Percentiles rank a stretch among this genome's conserved stretches.
Evolutionary conservation across 2,329 filamentous ascomycete genomes (phyloP).

Genomic region (Phaeosphaeria sp.): DNA sequence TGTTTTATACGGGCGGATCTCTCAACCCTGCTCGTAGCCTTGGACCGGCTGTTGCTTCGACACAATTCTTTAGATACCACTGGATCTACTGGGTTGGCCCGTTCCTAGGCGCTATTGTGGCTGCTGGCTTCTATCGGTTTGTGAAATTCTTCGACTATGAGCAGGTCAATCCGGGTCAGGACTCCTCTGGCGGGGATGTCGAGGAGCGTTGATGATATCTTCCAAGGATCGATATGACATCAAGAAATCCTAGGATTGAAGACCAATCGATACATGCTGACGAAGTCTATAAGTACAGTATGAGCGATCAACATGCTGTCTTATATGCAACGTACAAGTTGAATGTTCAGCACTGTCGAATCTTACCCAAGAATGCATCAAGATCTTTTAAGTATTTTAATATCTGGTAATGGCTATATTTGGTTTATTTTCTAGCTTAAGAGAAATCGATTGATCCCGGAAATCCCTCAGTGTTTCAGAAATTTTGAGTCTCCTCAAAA

Average conservation of each 20-base stretch:
- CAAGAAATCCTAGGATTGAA: background rate
- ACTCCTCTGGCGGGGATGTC: constrained; percentile 16
- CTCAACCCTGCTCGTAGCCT: constrained; percentile 54
- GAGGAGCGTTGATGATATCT: background rate
- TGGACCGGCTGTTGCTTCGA: constrained; percentile 49
- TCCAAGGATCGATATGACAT: background rate
- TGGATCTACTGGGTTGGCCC: constrained; percentile 56
- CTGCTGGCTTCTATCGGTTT: constrained; percentile 55
- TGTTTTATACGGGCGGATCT: constrained; percentile 52
- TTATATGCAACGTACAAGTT: no score
- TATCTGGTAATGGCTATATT: no score
- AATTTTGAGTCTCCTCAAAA: no score
- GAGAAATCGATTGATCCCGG: no score
- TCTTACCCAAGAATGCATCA: no score
- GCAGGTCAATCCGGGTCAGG: constrained; percentile 35
- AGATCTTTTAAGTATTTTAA: no score
- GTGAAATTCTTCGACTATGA: constrained; percentile 47
- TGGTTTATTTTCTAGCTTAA: no score
- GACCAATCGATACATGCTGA: no score
- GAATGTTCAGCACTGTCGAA: no score
- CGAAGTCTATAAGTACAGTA: no score
- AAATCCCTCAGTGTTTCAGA: no score
- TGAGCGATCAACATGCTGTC: no score
- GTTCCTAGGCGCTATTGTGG: constrained; percentile 49
- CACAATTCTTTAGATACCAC: constrained; percentile 36